A percentile compares a stretch with the other conserved stretches of the same genome.
Evolutionary conservation across 805 yeast species (phyloP).

Genomic region (Kodamaea lidongshanica): DNA sequence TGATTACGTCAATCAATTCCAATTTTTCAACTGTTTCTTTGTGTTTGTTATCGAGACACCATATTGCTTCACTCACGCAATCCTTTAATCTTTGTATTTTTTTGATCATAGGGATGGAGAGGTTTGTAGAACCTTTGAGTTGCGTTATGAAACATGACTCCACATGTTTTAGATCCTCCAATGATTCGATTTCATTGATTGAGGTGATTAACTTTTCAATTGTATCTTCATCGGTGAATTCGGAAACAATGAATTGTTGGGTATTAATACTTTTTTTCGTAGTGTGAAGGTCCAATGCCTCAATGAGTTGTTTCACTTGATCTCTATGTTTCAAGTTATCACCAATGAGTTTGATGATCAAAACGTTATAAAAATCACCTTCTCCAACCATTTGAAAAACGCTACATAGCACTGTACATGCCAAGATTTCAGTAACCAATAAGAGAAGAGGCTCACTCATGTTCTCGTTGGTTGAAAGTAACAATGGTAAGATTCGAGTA

Average conservation of each 20-base stretch:
- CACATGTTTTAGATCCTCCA: constrained; percentile 10
- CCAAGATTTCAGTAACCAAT: constrained; percentile 57
- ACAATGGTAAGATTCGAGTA: constrained; percentile 38
- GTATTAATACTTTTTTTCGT: constrained; percentile 3
- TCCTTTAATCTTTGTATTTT: constrained; percentile 6
- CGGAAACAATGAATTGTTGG: constrained; percentile 9
- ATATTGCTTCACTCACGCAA: constrained; percentile 3
- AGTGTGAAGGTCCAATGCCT: constrained; percentile 63
- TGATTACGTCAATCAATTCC: constrained; percentile 39
- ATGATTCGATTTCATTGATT: constrained; percentile 2
- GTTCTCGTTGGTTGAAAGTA: constrained; percentile 45
- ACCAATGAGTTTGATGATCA: constrained; percentile 54
- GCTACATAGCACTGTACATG: constrained; percentile 42
- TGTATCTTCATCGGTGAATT: constrained; percentile 5
- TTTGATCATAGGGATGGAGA: constrained; percentile 5
- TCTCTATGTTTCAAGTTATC: constrained; percentile 63
- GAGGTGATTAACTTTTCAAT: constrained; percentile 3
- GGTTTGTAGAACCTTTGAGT: constrained; percentile 5
- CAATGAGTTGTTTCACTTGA: constrained; percentile 67
- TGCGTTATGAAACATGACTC: constrained; percentile 7
- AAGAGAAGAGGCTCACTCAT: constrained; percentile 42
- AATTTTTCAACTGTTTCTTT: constrained; percentile 12
- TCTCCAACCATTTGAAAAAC: constrained; percentile 56
- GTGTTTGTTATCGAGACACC: neutral
- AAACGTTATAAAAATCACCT: constrained; percentile 71